Base-by-base conservation (phyloP, 1,139 yeast species). In the Yamadazyma friedrichii region DNA sequence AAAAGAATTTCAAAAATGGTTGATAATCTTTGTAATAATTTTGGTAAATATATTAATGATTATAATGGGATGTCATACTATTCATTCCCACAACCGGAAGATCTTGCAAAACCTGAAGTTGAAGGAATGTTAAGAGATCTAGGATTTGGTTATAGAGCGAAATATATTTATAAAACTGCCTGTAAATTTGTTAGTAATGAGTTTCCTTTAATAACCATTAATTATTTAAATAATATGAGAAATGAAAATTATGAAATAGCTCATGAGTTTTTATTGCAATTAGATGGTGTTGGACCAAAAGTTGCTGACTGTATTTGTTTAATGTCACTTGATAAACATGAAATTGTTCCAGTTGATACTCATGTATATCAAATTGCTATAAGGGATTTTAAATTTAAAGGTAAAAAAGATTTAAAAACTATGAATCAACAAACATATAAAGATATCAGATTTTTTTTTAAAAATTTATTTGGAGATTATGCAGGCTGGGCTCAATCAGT, bases 401-500 rank as follows among this genome's bases (percentile, higher is more conserved):
- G 77, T 0, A 70, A 67, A 41, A 61, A 62, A 40, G 58, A 74
- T 56, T 51, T 65, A 42, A 76, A 77, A 49, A 73, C 81, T 0
- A 62, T 81, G 62, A 78, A 70, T 51, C 78, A 77, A 46, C 74
- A 73, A n/a, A 75, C 80, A 2, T 84, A 88, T 55, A 76, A 69
- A 17, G 73, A 75, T 13, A 83, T 88, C 3, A 70, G 93, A 30
- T 54, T 56, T 5, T 80, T 77, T 57, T 85, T 91, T 55, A 70
- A 76, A 36, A 72, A 72, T 0, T 65, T 84, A 22, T 93, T 96
- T 91, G 97, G 97, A 0, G 76, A 78, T 0, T 85, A 86, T 58
- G 97, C 98, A 4, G 98, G 98, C 0, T 93, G 98, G 98, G 98
- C 98, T 0, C 98, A 91, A 55, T 84, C 93, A 12, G 91, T 91